phyloP scores from a whole-genome alignment of 2,329 filamentous ascomycete species.

The Chalara sp. region DNA sequence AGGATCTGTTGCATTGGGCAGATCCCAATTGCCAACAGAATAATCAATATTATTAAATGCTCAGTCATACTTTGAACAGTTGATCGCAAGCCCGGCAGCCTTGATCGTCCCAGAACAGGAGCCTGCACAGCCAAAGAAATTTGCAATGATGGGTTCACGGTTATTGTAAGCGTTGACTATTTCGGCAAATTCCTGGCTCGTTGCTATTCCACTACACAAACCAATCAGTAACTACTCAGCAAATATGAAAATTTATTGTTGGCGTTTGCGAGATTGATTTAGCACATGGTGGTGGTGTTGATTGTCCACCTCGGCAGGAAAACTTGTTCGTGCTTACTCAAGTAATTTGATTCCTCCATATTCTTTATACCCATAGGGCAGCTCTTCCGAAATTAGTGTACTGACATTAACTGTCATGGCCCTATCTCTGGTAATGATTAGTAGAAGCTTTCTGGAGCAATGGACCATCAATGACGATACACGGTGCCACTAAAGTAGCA shows the following conservation, averaged over 20 bases:
- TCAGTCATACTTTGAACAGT: neutral
- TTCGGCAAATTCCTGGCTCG: neutral
- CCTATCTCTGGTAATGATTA: neutral
- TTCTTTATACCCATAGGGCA: conserved; percentile 1
- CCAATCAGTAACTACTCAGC: too few species aligned
- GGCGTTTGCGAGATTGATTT: neutral
- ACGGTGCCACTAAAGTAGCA: conserved; percentile 1
- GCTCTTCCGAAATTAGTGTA: neutral
- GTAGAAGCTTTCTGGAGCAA: conserved; percentile 8
- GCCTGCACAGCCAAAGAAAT: neutral
- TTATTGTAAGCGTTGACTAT: neutral
- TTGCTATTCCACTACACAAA: neutral
- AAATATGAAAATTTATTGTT: neutral
- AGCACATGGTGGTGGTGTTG: too few species aligned
- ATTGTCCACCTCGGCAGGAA: too few species aligned
- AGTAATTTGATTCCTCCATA: neutral
- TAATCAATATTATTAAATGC: neutral
- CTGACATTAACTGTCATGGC: conserved; percentile 1
- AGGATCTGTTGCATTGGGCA: too few species aligned
- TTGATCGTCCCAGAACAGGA: neutral
- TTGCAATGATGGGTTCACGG: neutral
- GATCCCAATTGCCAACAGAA: neutral
- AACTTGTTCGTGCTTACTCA: neutral
- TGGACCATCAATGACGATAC: conserved; percentile 1
- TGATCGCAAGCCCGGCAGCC: neutral